phyloP scores from a whole-genome alignment of 768 basidiomycete genomes.

The Boletus speciosus region DNA sequence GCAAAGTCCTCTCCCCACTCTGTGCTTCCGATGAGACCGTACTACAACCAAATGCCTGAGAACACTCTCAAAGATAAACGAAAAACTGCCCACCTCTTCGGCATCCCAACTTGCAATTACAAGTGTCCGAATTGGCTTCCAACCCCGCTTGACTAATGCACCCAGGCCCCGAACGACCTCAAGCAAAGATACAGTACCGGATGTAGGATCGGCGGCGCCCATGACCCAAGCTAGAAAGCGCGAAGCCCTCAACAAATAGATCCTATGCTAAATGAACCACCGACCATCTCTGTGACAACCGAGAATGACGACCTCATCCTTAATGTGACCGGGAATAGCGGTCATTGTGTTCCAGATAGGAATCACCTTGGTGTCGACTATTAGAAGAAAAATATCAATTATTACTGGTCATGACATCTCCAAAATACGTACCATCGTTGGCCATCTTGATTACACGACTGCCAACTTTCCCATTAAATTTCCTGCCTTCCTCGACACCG shows the following conservation, averaged over 20 bases:
- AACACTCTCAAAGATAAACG: neutral
- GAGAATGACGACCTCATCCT: conserved; percentile 78
- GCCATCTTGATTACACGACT: conserved; percentile 44
- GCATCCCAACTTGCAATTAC: conserved; percentile 78
- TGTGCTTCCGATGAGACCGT: conserved; percentile 78
- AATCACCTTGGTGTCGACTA: conserved; percentile 73
- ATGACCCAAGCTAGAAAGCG: conserved; percentile 34
- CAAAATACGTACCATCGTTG: conserved; percentile 45
- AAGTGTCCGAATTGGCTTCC: conserved; percentile 68
- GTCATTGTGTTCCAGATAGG: conserved; percentile 92
- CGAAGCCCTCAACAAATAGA: neutral
- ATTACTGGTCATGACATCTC: neutral
- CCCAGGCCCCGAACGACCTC: conserved; percentile 58
- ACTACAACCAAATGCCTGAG: conserved; percentile 28
- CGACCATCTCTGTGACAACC: conserved; percentile 87
- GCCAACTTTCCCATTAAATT: conserved; percentile 50
- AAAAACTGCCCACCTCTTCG: conserved; percentile 45
- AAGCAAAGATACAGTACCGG: conserved; percentile 52
- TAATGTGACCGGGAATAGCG: conserved; percentile 76
- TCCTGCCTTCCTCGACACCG: conserved; percentile 35
- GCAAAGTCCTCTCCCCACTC: conserved; percentile 94
- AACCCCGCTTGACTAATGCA: conserved; percentile 45
- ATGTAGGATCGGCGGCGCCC: conserved; percentile 53
- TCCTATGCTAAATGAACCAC: conserved; percentile 14
- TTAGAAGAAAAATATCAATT: neutral